Evolutionary conservation across 169 alveolate genomes (phyloP), one percentile per base, ranked within the genome.

Genomic region (Theileria orientalis): DNA sequence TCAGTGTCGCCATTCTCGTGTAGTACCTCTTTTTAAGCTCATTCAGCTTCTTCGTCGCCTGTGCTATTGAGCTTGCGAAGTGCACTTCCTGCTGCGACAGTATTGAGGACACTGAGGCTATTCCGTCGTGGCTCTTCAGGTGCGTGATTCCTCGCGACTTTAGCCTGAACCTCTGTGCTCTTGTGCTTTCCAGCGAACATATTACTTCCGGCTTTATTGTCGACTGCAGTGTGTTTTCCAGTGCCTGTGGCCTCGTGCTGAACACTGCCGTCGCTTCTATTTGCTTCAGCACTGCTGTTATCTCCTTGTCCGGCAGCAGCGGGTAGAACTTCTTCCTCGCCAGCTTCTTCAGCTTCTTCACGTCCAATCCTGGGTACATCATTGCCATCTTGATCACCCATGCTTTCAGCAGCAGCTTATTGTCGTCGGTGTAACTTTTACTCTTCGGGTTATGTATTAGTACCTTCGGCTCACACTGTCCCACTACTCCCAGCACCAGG

Each of bases 381-480:
- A 74, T 71, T 14, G 82, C 70, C 2, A 70, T 79, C 90, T 91
- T 71, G 35, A 88, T 61, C 25, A 83, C 94, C 93, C 94, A 90
- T 11, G 94, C 93, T 77, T 85, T 83, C 30, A 90, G 52, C 49
- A 84, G 87, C 37, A 68, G 74, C 74, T 89, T 84, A n/a, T 83
- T 68, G 46, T 84, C 87, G 27, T 90, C 94, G 62, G 74, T 33
- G 62, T 60, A 84, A 63, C 47, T 66, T 70, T 90, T 90, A 9
- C 92, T 83, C 44, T 83, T 73, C 33, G 95, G 95, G 27, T 91
- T 69, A 13, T 88, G 92, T 25, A 92, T 86, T 66, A 90, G 94
- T 11, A 92, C 60, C n/a, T 87, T 82, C 21, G 96, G 96, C 74
- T 92, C 95, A 51, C 92, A 86, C 80, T 92, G 96, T 11, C 96